phyloP scores from a whole-genome alignment of 2,329 filamentous ascomycete species.

The Aureobasidium namibiae region DNA sequence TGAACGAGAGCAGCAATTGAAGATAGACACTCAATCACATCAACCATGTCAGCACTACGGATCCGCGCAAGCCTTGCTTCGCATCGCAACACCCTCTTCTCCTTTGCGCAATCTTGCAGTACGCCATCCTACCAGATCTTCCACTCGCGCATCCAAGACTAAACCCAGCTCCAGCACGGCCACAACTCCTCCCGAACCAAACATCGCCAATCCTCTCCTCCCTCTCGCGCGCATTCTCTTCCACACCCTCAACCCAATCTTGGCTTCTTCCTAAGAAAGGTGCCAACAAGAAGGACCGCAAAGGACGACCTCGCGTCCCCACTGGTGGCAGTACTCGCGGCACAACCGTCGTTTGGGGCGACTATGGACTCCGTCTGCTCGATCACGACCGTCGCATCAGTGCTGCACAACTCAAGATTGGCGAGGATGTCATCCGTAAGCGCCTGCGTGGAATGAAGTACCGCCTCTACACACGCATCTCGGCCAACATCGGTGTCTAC shows the following conservation, averaged over 20 bases:
- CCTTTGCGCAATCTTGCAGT: conserved; percentile 7
- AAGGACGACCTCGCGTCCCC: conserved; percentile 77
- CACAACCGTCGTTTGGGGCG: conserved; percentile 92
- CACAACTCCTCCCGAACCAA: conserved; percentile 4
- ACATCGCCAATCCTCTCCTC: conserved; percentile 26
- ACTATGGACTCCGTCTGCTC: conserved; percentile 87
- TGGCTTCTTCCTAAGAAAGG: conserved; percentile 79
- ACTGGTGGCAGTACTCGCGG: conserved; percentile 88
- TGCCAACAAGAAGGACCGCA: conserved; percentile 78
- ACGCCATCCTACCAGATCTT: conserved; percentile 14
- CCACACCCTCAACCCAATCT: conserved; percentile 51
- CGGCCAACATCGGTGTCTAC: conserved; percentile 91
- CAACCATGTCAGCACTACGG: conserved; percentile 33
- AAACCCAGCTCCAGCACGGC: conserved; percentile 4
- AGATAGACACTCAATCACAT: conserved; percentile 10
- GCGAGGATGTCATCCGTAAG: conserved; percentile 86
- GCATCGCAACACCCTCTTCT: conserved; percentile 14
- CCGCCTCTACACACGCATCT: conserved; percentile 81
- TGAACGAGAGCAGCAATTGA: neutral
- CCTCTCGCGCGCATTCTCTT: conserved; percentile 63
- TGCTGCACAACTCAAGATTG: conserved; percentile 76
- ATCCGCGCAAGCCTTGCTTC: conserved; percentile 27
- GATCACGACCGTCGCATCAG: conserved; percentile 90
- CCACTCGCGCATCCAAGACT: neutral
- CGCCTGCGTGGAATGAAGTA: conserved; percentile 86